Conservation (phyloP, 768 basidiomycete species). For the Amanita pallidorosea region DNA sequence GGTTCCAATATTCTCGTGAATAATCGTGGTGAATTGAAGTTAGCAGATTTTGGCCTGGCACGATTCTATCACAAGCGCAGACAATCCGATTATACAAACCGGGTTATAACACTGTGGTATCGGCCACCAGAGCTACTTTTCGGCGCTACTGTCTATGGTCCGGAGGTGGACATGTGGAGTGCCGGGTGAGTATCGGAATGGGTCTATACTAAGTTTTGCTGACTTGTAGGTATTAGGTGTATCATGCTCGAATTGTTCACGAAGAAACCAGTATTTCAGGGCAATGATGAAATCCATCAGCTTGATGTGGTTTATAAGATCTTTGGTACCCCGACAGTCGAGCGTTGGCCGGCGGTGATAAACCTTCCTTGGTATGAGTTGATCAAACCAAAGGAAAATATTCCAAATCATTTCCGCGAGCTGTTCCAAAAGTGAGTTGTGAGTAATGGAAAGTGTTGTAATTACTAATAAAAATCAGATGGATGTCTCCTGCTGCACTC, state of each 20-base stretch:
- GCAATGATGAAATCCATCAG: conserved; percentile 95
- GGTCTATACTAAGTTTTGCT: neutral
- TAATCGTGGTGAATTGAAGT: conserved; percentile 84
- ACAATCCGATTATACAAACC: conserved; percentile 93
- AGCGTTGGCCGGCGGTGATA: conserved; percentile 74
- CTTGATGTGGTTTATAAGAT: conserved; percentile 87
- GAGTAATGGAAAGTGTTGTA: neutral
- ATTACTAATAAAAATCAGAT: conserved; percentile 31
- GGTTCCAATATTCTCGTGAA: conserved; percentile 96
- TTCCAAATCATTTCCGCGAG: conserved; percentile 71
- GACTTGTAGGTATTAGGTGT: conserved; percentile 46
- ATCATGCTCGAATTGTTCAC: conserved; percentile 98
- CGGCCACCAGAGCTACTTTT: conserved; percentile 90
- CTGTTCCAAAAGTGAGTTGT: conserved; percentile 71
- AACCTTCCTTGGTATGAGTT: conserved; percentile 97
- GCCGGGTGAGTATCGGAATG: conserved; percentile 60
- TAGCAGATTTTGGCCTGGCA: conserved; percentile 96
- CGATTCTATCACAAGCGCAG: conserved; percentile 91
- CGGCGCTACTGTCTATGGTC: conserved; percentile 92
- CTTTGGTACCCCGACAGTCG: conserved; percentile 78
- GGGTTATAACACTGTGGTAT: conserved; percentile 99
- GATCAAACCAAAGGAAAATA: conserved; percentile 75
- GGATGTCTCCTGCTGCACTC: conserved; percentile 77
- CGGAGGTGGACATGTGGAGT: conserved; percentile 99
- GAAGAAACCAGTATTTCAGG: conserved; percentile 95